Percentiles rank a stretch among this genome's conserved stretches.
Evolutionary conservation across 2,329 filamentous ascomycete species (phyloP).

Genomic region (Aspergillus melleus): DNA sequence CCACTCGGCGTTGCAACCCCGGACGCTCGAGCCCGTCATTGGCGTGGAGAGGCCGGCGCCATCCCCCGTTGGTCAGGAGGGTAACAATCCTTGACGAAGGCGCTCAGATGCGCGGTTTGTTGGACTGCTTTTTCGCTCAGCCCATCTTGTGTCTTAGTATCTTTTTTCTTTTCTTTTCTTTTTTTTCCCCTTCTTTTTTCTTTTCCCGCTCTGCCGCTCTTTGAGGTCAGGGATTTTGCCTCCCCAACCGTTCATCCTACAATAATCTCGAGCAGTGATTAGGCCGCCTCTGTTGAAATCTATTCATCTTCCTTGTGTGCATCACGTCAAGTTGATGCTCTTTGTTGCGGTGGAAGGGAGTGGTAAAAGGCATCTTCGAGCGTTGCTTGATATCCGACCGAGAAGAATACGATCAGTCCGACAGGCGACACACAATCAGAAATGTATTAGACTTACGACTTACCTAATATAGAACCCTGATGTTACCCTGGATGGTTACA

Average conservation of each 20-base stretch:
- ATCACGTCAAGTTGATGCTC: neutral
- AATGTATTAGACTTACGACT: neutral
- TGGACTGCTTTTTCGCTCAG: neutral
- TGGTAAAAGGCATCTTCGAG: neutral
- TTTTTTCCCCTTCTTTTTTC: neutral
- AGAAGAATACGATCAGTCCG: no score
- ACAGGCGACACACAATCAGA: neutral
- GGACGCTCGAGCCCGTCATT: constrained; percentile 1
- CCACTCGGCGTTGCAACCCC: constrained; percentile 5
- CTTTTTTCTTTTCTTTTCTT: neutral
- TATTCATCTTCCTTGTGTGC: neutral
- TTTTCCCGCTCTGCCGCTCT: neutral
- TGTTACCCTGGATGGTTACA: neutral
- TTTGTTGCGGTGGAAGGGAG: neutral
- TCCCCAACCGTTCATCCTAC: neutral
- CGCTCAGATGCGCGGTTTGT: no score
- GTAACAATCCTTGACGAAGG: no score
- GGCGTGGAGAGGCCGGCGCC: neutral
- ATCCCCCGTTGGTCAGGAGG: neutral
- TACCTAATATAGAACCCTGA: neutral
- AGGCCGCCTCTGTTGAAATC: neutral
- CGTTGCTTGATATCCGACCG: no score
- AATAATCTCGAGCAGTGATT: neutral
- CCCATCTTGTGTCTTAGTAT: neutral
- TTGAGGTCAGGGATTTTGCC: neutral